Conservation (phyloP, 768 basidiomycete species). For the Kwoniella bestiolae region DNA sequence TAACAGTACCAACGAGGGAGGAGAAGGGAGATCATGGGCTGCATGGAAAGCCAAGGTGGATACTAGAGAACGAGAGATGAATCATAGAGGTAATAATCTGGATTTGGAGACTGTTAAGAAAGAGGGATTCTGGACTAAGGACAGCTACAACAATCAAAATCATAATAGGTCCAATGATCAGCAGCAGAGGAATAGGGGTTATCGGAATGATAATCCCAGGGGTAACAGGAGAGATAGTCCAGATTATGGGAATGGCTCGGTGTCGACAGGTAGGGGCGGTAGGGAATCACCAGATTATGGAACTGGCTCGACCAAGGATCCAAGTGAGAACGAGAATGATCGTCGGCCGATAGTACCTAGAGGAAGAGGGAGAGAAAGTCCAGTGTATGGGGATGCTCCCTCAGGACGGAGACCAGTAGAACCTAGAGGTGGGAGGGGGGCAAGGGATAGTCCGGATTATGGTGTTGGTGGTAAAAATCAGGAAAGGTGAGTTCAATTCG, state of each 20-base stretch:
- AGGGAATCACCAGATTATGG: background rate
- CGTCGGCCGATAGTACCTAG: background rate
- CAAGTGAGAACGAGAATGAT: background rate
- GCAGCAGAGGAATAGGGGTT: background rate
- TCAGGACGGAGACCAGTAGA: background rate
- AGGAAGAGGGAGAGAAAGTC: constrained; percentile 9
- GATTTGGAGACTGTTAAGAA: constrained; percentile 7
- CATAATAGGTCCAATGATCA: no score
- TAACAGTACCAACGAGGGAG: constrained; percentile 14
- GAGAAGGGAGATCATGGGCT: constrained; percentile 22
- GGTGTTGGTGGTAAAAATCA: constrained; percentile 31
- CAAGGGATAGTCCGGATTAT: constrained; percentile 41
- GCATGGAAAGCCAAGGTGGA: constrained; percentile 30
- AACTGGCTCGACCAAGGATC: background rate
- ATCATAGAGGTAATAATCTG: constrained; percentile 6
- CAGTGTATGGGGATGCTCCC: background rate
- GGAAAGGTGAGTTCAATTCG: background rate
- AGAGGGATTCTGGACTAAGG: constrained; percentile 3
- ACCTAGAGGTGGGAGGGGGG: constrained; percentile 2
- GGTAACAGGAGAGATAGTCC: constrained; percentile 35
- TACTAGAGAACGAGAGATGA: background rate
- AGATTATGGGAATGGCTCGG: constrained; percentile 35
- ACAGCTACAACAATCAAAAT: background rate
- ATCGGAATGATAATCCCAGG: background rate
- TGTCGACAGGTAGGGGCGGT: background rate